Evolutionary conservation across 305 asterid genomes (phyloP).

Genomic region (Nicotiana rustica): DNA sequence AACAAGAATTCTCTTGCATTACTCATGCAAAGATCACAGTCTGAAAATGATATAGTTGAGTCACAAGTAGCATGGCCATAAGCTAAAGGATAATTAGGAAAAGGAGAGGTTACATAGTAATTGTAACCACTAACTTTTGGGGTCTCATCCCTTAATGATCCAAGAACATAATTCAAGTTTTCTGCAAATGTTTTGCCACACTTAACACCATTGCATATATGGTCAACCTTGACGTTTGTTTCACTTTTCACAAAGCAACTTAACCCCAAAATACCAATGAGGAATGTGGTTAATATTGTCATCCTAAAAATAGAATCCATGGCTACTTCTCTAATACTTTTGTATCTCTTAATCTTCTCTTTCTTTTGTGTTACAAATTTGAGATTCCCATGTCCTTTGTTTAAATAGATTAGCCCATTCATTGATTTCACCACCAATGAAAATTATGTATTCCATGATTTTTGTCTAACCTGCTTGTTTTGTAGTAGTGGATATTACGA

Average conservation of each 20-base stretch:
- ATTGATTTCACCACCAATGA: background rate
- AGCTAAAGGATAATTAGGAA: slow-evolving; percentile 10
- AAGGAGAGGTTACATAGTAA: background rate
- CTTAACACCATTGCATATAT: background rate
- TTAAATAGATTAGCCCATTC: background rate
- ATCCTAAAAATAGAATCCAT: background rate
- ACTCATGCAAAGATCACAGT: background rate
- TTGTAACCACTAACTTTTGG: background rate
- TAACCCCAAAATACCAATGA: background rate
- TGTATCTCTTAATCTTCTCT: background rate
- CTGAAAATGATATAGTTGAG: background rate
- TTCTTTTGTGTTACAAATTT: background rate
- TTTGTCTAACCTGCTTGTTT: background rate
- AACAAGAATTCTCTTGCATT: background rate
- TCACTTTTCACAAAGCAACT: background rate
- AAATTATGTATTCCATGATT: background rate
- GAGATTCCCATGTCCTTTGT: background rate
- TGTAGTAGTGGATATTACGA: background rate
- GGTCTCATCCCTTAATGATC: background rate
- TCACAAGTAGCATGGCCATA: slow-evolving; percentile 21
- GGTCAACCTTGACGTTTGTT: background rate
- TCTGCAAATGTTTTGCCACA: background rate
- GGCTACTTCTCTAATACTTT: background rate
- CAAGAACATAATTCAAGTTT: background rate
- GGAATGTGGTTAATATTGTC: background rate